phyloP scores from a whole-genome alignment of 495 filamentous ascomycete genomes.

The Penicillium goetzii region DNA sequence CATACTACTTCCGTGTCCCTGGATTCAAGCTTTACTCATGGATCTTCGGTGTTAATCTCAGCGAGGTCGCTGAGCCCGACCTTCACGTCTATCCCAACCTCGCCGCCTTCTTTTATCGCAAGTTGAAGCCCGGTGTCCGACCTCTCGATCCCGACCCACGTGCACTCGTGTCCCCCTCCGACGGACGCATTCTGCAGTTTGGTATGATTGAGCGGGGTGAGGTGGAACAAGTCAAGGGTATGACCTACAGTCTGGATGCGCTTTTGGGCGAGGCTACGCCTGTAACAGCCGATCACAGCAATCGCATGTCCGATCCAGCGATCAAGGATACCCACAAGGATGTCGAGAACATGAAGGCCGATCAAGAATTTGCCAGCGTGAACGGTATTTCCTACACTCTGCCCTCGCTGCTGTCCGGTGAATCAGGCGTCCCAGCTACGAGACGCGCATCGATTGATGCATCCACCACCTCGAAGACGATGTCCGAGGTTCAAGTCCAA shows the following conservation, averaged over 20 bases:
- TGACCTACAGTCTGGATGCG: constrained; percentile 95
- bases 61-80: constrained; percentile 84
- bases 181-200: constrained; percentile 89
- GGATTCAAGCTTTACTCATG: constrained; percentile 95
- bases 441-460: constrained; percentile 58
- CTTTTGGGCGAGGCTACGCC: constrained; percentile 72
- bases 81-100: constrained; percentile 90
- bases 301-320: constrained; percentile 41
- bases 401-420: constrained; percentile 84
- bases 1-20: constrained; percentile 85
- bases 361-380: constrained; percentile 92
- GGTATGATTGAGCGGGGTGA: constrained; percentile 88
- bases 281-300: constrained; percentile 43
- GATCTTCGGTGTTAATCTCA: constrained; percentile 91
- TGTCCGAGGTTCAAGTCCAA: constrained; percentile 78
- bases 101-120: constrained; percentile 96
- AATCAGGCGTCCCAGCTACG: constrained; percentile 35
- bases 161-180: constrained; percentile 82
- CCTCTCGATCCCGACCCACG: constrained; percentile 80
- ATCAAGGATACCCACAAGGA: constrained; percentile 36
- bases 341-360: constrained; percentile 61
- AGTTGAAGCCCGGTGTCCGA: constrained; percentile 85
- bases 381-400: constrained; percentile 98
- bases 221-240: constrained; percentile 98
- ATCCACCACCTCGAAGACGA: constrained; percentile 64